These are phyloP conservation scores for Huntiella decipiens DNA, from an alignment of 2,329 filamentous ascomycete species.

Conservation along the genomic window DNA sequence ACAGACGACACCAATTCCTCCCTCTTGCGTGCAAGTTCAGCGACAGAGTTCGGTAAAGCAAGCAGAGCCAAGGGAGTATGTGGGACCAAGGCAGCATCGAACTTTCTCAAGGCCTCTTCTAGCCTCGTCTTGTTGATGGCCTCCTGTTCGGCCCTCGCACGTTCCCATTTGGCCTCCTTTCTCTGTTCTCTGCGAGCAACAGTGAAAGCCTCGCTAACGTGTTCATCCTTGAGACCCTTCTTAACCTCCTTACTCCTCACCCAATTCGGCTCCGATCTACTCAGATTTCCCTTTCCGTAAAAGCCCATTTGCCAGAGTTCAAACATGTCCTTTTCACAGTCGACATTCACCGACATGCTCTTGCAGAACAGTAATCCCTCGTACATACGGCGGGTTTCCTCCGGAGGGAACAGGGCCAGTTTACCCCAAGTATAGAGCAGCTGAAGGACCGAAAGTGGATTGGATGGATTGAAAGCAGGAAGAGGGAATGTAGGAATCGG, in stretches of 20 bases:
- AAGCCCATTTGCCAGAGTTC: conserved; percentile 94
- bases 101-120: conserved; percentile 22
- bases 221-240: conserved; percentile 39
- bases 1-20: conserved; percentile 2
- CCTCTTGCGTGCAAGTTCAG: conserved; percentile 17
- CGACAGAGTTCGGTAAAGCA: conserved; percentile 34
- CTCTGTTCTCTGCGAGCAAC: conserved; percentile 60
- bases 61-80: conserved; percentile 27
- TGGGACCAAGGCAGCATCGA: conserved; percentile 14
- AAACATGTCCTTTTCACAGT: conserved; percentile 53
- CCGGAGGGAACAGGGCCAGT: conserved; percentile 47
- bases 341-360: conserved; percentile 70
- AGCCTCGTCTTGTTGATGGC: conserved; percentile 52
- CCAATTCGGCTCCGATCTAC: conserved; percentile 91
- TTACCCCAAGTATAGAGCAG: conserved; percentile 59
- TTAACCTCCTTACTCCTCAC: conserved; percentile 62
- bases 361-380: conserved; percentile 62
- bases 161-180: conserved; percentile 70
- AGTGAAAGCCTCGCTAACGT: conserved; percentile 71
- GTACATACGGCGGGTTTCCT: conserved; percentile 46
- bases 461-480: conserved; percentile 75
- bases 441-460: conserved; percentile 73
- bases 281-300: conserved; percentile 84
- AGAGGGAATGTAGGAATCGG: conserved; percentile 70
- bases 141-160: conserved; percentile 73